Evolutionary conservation across 2,329 filamentous ascomycete species (phyloP).

Genomic region (Fusarium ambrosium): DNA sequence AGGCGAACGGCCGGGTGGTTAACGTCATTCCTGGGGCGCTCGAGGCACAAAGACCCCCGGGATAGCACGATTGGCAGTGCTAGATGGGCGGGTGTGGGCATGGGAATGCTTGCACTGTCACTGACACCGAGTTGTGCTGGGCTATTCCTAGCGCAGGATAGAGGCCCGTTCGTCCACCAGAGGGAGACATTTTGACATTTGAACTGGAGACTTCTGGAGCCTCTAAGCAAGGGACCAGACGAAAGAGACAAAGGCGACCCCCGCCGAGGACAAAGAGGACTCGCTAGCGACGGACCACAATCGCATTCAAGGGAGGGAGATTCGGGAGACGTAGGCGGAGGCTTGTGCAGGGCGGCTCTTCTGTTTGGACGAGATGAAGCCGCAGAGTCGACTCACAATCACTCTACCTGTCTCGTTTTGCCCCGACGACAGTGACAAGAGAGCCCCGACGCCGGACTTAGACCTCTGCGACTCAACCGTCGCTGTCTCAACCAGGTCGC

Average conservation of each 20-base stretch:
- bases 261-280: slow-evolving; percentile 21
- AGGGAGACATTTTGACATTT: slow-evolving; percentile 37
- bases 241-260: slow-evolving; percentile 29
- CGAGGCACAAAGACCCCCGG: slow-evolving; percentile 30
- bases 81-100: slow-evolving; percentile 23
- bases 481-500: slow-evolving; percentile 42
- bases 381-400: slow-evolving; percentile 28
- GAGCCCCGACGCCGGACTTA: slow-evolving; percentile 11
- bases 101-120: slow-evolving; percentile 40
- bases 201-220: slow-evolving; percentile 24
- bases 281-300: slow-evolving; percentile 8
- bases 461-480: slow-evolving; percentile 25
- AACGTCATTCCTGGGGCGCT: slow-evolving; percentile 43
- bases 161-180: slow-evolving; percentile 35
- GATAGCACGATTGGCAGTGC: slow-evolving; percentile 30
- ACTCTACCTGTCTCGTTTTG: slow-evolving; percentile 26
- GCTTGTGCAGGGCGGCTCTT: background rate
- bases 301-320: slow-evolving; percentile 32
- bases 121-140: slow-evolving; percentile 22
- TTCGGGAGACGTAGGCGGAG: slow-evolving; percentile 31
- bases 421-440: slow-evolving; percentile 12
- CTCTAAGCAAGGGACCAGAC: slow-evolving; percentile 6
- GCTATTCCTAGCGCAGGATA: slow-evolving; percentile 41
- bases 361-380: slow-evolving; percentile 20
- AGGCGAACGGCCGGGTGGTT: background rate